These are phyloP conservation scores for Candida pseudoglaebosa DNA, from an alignment of 805 yeast species.

Conservation along the genomic window DNA sequence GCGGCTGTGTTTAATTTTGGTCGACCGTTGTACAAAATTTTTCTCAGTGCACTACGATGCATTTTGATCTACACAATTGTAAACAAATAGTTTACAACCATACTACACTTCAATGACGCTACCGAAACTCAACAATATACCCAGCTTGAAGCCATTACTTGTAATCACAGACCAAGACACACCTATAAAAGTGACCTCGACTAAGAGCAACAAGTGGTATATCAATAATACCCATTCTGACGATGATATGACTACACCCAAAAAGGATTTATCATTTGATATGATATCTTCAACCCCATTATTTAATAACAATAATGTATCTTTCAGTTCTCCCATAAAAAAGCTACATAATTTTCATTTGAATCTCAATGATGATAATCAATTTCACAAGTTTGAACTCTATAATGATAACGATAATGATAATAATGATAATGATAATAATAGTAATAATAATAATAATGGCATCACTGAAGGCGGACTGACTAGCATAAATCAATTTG, in stretches of 20 bases:
- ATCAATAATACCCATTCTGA: background rate
- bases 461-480: background rate
- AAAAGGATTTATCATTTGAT: conserved; percentile 3
- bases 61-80: background rate
- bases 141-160: background rate
- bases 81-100: background rate
- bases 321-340: conserved; percentile 32
- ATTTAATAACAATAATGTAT: conserved; percentile 13
- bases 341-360: conserved; percentile 32
- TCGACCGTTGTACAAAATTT: too few species aligned
- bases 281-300: conserved; percentile 11
- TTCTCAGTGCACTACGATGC: too few species aligned
- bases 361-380: conserved; percentile 14
- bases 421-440: conserved; percentile 17
- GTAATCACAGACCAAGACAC: background rate
- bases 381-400: conserved; percentile 11
- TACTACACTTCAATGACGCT: background rate
- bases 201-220: conserved; percentile 1
- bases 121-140: background rate
- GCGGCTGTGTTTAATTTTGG: too few species aligned
- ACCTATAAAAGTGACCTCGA: background rate
- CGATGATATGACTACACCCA: conserved; percentile 1
- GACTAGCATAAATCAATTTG: too few species aligned
- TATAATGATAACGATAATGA: conserved; percentile 27
- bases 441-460: conserved; percentile 9